phyloP scores from a whole-genome alignment of 805 yeast species.

The Scheffersomyces amazonensis region DNA sequence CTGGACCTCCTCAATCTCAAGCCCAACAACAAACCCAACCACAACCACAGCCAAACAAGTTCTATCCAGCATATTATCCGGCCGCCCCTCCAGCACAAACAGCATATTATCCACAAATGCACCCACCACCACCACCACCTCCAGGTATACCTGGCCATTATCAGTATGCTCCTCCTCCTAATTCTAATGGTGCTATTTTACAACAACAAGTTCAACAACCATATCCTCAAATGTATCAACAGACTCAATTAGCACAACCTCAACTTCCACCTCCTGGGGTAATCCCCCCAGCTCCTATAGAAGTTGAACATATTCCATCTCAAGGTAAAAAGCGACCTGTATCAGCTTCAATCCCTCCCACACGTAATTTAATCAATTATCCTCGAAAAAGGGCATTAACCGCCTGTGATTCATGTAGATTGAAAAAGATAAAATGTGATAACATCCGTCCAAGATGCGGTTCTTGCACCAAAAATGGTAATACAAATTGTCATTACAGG shows the following conservation, averaged over 20 bases:
- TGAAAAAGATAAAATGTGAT: slow-evolving; percentile 36
- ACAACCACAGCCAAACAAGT: slow-evolving; percentile 1
- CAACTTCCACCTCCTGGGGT: slow-evolving; percentile 1
- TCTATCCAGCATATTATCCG: background rate
- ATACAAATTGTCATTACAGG: slow-evolving; percentile 24
- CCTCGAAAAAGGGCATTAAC: slow-evolving; percentile 32
- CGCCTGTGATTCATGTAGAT: slow-evolving; percentile 36
- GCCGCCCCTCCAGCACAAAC: slow-evolving; percentile 4
- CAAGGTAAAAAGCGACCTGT: slow-evolving; percentile 7
- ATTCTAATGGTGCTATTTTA: slow-evolving; percentile 2
- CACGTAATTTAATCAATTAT: slow-evolving; percentile 8
- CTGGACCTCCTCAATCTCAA: background rate
- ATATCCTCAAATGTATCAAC: slow-evolving; percentile 8
- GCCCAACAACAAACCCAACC: slow-evolving; percentile 4
- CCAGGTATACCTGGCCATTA: background rate
- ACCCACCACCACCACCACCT: slow-evolving; percentile 4
- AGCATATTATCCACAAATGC: background rate
- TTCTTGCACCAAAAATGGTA: slow-evolving; percentile 27
- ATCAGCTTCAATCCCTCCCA: slow-evolving; percentile 11
- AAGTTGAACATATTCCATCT: background rate
- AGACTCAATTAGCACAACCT: slow-evolving; percentile 3
- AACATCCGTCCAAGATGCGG: slow-evolving; percentile 34
- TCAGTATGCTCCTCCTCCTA: background rate
- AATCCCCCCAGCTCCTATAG: background rate
- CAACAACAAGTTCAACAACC: slow-evolving; percentile 5